Base-by-base conservation (phyloP, 495 filamentous ascomycete species). In the Neurospora sp. region DNA sequence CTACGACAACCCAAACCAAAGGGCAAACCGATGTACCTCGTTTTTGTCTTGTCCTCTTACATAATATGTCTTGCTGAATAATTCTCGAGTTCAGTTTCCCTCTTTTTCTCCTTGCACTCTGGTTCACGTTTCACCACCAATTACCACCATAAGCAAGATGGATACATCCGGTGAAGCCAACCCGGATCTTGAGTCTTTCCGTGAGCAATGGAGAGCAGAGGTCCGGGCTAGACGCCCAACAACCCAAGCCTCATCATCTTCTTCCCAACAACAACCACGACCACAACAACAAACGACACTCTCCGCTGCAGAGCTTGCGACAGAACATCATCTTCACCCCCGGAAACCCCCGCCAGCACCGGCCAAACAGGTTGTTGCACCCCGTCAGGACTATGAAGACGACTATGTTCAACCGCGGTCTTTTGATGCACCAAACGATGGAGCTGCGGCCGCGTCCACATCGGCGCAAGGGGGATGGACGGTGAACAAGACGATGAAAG, bases 101-200 rank as follows among this genome's bases (percentile, higher is more conserved):
- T 22, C n/a, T 22, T 16, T 74, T 38, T 1, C 46, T 53, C 18
- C 0, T 68, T 40, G 37, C 9, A 71, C 41, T 46, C 20, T 27
- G 16, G 16, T 20, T 74, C 20, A 14, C 35, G 5, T 12, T 18
- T 39, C 9, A 38, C 40, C 69, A 22, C 71, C 16, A 14, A 5
- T 69, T 9, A 31, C 12, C 3, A 68, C 37, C 69, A 39, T 18
- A 1, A 12, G 40, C 69, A 73, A 71, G 10, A 81, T 81, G 80
- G 71, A 70, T 65, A 31, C 39, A 3, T 48, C 71, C 5, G 44
- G 16, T 10, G 78, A 77, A 10, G 69, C 78, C 31, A 81, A 79
- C 59, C 79, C 79, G 0, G 81, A 83, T 37, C 79, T 83, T 39
- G 80, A 83, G 71, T 81, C 79, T 10, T 83, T 83, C 72, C 78